Evolutionary conservation across 2,329 filamentous ascomycete genomes (phyloP).

Genomic region (Neopestalotiopsis sp.): DNA sequence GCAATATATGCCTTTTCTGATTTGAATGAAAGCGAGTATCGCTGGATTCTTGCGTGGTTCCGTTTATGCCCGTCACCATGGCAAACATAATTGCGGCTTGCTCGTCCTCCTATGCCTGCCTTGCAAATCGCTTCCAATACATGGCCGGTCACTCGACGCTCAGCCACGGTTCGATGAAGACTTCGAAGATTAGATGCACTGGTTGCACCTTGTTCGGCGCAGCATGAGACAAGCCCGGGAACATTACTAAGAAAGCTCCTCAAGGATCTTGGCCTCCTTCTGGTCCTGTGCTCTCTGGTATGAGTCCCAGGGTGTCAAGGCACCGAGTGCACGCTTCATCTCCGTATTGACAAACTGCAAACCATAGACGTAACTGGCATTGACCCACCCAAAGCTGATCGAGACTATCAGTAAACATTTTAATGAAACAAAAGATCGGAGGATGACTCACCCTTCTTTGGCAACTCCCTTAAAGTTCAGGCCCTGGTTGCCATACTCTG

Average conservation of each 20-base stretch:
- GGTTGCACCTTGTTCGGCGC: neutral
- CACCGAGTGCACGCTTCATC: slow-evolving; percentile 86
- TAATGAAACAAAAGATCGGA: slow-evolving; percentile 16
- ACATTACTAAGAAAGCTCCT: slow-evolving; percentile 27
- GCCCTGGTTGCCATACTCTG: slow-evolving; percentile 97
- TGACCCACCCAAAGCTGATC: slow-evolving; percentile 94
- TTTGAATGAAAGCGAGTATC: neutral
- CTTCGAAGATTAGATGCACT: neutral
- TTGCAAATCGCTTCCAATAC: too few relatives aligned
- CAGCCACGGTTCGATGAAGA: neutral
- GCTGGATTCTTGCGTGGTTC: neutral
- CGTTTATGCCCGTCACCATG: neutral
- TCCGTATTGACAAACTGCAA: slow-evolving; percentile 87
- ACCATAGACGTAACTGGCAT: slow-evolving; percentile 95
- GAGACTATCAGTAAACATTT: neutral
- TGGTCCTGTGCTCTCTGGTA: slow-evolving; percentile 73
- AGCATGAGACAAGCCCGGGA: neutral
- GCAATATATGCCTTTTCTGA: neutral
- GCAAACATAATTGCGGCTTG: too few relatives aligned
- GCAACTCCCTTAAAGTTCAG: slow-evolving; percentile 94
- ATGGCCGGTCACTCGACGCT: neutral
- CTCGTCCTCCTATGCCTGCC: too few relatives aligned
- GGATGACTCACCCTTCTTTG: slow-evolving; percentile 81
- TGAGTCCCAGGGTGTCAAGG: slow-evolving; percentile 84
- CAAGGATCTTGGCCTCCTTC: slow-evolving; percentile 57